Evolutionary conservation across 2,329 filamentous ascomycete genomes (phyloP), one percentile per base, ranked within the genome.

Genomic region (Cytospora chrysosperma): DNA sequence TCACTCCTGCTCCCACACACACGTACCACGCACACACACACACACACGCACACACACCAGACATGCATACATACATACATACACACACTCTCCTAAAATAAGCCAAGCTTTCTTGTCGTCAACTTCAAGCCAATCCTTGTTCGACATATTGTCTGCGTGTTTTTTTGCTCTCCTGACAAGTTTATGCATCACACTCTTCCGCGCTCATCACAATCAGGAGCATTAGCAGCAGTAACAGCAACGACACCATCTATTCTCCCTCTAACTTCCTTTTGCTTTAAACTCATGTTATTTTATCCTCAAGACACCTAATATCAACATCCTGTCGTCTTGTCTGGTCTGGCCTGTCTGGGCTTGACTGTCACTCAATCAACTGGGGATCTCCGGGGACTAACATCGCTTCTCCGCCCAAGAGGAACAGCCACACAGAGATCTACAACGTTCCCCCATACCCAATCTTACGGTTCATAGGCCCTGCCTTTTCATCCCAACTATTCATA

Each of bases 201-300:
- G n/a, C 26, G 37, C 26, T 30, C 21, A 21, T n/a, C 24, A n/a
- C 28, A 37, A n/a, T 52, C 26, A 28, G 34, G 34, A 55, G 51
- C 51, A 40, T 26, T 26, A 37, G 37, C n/a, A 21, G 32, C 7
- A 28, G 34, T n/a, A n/a, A n/a, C 51, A 55, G 51, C 58, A 40
- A 17, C 26, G 28, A 40, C 13, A 28, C 58, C 21, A 34, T 12
- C 19, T 19, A 24, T 34, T 37, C 24, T 17, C 43, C 17, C 34
- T 19, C 21, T 47, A 30, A n/a, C 53, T 52, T 59, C 47, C 43
- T 57, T 34, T 65, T 57, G 55, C 58, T 64, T 68, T 67, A 67
- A 67, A 67, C 66, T 66, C 66, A 64, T 65, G 63, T 66, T 55
- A 63, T 58, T 34, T n/a, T 52, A 8, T 52, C 24, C 30, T 19